Evolutionary conservation across 2,329 filamentous ascomycete species (phyloP), one percentile per base, ranked within the genome.

Genomic region (Cladophialophora carrionii): DNA sequence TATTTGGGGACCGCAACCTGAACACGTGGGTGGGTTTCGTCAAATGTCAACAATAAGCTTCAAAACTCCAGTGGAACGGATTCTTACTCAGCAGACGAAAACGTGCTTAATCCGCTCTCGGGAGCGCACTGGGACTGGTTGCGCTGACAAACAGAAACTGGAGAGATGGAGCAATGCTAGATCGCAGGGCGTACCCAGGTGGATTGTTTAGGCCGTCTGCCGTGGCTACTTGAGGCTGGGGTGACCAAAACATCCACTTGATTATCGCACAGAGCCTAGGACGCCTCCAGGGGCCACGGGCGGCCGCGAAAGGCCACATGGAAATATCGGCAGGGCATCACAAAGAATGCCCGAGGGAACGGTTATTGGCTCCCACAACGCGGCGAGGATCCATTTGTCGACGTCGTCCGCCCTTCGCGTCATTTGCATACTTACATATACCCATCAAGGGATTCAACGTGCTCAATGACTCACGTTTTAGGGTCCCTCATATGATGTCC

Each of bases 101-200:
- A 26, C 10, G 49, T 43, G 53, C 32, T 49, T 56, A 34, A 55
- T 52, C 58, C 57, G 51, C 62, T 60, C 41, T 20, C 20, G 31
- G 7, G 34, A 24, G 22, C 22, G 24, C 20, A 24, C 29, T 10
- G 6, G 6, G 46, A 17, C 7, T 14, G 37, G 26, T 29, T 57
- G n/a, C 57, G 48, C 41, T 65, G 51, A 65, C 63, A 56, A 61
- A 65, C 20, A 64, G 62, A 60, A 59, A 59, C 56, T 51, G 46
- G 32, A 22, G 37, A 20, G 7, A 54, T 43, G 62, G 31, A 41
- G 14, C n/a, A 51, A 20, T 10, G 12, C 24, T 32, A 41, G 56
- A 37, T 61, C 59, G 52, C 17, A 55, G 59, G 59, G 59, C 57
- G 57, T 53, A 60, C 7, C 17, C 12, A 22, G 57, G 48, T 32